A percentile compares a stretch with the other conserved stretches of the same genome.
These are phyloP conservation scores for Bigelowiella natans DNA, from an alignment of 78 protist genomes.

Conservation along the genomic window DNA sequence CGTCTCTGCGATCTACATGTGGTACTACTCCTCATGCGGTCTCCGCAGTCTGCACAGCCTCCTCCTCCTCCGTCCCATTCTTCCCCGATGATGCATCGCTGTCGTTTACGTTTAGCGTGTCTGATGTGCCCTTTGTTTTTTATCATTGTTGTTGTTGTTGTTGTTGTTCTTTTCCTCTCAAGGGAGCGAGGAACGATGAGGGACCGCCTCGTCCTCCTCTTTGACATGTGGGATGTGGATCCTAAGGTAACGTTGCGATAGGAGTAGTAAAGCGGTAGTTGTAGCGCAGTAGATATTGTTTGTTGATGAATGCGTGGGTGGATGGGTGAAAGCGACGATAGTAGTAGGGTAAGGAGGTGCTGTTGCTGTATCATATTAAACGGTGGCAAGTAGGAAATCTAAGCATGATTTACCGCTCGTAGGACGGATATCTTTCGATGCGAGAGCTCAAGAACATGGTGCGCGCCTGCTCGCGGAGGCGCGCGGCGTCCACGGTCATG, in stretches of 20 bases:
- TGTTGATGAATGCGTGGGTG: no score
- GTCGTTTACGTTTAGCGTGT: no score
- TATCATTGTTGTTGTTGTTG: not conserved
- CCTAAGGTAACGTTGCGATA: not conserved
- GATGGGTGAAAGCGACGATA: no score
- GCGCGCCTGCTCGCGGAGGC: not conserved
- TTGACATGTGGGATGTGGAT: not conserved
- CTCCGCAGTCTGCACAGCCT: not conserved
- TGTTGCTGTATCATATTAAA: no score
- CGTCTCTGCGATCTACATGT: not conserved
- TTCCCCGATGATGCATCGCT: no score
- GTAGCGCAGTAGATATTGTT: no score
- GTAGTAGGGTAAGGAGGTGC: no score
- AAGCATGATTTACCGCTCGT: not conserved
- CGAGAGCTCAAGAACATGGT: not conserved
- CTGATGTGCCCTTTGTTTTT: not conserved
- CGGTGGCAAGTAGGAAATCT: no score
- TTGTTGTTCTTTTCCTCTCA: not conserved
- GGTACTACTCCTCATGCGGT: not conserved
- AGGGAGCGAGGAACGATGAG: not conserved
- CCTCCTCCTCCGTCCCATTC: no score
- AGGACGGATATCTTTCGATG: not conserved
- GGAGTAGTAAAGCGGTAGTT: no score
- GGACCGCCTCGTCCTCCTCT: not conserved
- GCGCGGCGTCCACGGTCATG: not conserved